Base-by-base conservation (phyloP, 805 yeast genomes). In the Schizosaccharomyces cryophilus region DNA sequence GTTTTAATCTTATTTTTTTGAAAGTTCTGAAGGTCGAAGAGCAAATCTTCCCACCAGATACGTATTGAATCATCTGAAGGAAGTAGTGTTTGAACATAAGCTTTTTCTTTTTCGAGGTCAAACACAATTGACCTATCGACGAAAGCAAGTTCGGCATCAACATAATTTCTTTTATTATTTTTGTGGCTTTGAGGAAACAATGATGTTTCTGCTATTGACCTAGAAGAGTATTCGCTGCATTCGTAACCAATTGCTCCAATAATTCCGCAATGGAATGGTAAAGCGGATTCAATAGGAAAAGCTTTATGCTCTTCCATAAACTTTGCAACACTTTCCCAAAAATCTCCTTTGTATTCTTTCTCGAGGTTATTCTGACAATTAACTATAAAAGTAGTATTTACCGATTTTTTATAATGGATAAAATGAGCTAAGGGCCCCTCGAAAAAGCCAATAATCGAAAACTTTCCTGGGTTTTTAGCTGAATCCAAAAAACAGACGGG, bases 231-330 rank as follows among this genome's bases (percentile, higher is more conserved):
- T 3, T 51, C 56, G 26, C 35, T 51, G n/a, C 35, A 21, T 26
- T 51, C 56, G 35, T 93, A 93, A 0, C 95, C 84, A 11, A 93
- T 70, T 54, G 84, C 74, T 4, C 99, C 99, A 61, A 89, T 74
- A 40, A 86, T 75, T 0, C 99, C 99, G n/a, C 98, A 97, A 62
- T 81, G 73, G 66, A 93, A 93, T 0, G 95, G 95, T 21, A 87
- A 72, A 0, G 73, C 71, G 6, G 73, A 59, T 19, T 67, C 63
- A n/a, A 51, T 56, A 15, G 21, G 21, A n/a, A 60, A n/a, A 5
- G 51, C 30, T 24, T 48, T 48, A 24, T 30, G 38, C 35, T 40
- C n/a, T 5, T 21, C 26, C 60, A 56, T 56, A 17, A 38, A 40
- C 11, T 56, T 40, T 7, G 60, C 60, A 30, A 35, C 42, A 9